Base-by-base conservation (phyloP, 2,329 filamentous ascomycete genomes). In the Colletotrichum falcatum region DNA sequence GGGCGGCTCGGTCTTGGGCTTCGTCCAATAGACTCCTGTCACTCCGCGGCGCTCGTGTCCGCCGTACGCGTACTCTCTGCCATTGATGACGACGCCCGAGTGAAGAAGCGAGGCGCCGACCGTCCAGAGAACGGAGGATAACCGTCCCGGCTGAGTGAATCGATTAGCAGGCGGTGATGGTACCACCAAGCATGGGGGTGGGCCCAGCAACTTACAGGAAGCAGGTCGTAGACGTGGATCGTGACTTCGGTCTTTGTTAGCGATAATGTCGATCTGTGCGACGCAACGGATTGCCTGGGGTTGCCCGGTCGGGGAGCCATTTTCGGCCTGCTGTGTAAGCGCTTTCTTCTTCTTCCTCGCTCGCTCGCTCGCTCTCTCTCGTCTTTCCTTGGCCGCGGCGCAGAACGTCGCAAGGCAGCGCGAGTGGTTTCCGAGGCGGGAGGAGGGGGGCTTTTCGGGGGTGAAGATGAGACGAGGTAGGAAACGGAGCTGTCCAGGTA, bases 21-120 rank as follows among this genome's bases (percentile, higher is more conserved):
- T 90, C 20, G 93, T 95, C 90, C 90, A 94, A 82, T 96, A 97
- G 11, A 97, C 93, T 59, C 94, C 94, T 5, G 92, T 95, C 66
- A 91, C 80, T 30, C 88, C 88, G 60, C 83, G 88, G 74, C 88
- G 88, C 77, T 93, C 90, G 79, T 97, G 94, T 1, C 94, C 94
- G 53, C 94, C 94, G 76, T 94, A 97, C 28, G 94, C 94, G 78
- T 96, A 97, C 83, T 97, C 94, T 73, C 86, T 88, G 74, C 91
- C 89, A 78, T 91, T 91, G 80, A 96, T 93, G 49, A 94, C 92
- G 64, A 97, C 91, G 62, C 93, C 94, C 0, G 93, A 93, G 79
- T 97, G 94, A 6, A 96, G 87, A 42, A 97, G 89, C 6, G 91
- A 93, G 55, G 91, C 88, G 70, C 94, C 94, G 65, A 95, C 79